phyloP scores from a whole-genome alignment of 176 grass and related monocot genomes.

The Pharus latifolius region DNA sequence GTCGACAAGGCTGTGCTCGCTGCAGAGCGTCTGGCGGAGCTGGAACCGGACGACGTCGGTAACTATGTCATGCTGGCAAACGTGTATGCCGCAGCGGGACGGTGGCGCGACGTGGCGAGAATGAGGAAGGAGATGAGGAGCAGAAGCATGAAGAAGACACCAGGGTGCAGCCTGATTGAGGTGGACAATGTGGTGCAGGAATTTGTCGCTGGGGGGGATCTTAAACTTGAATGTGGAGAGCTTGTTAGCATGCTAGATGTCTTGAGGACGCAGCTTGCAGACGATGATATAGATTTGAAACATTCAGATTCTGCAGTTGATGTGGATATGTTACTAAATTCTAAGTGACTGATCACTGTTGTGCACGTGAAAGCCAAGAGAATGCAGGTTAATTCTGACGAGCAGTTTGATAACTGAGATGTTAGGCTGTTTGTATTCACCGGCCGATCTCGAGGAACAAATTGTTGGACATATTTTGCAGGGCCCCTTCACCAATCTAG shows the following conservation, averaged over 20 bases:
- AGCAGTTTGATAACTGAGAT: neutral
- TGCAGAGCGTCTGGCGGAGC: conserved; percentile 21
- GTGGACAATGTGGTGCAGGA: conserved; percentile 49
- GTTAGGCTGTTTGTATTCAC: no score
- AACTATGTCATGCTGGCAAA: conserved; percentile 59
- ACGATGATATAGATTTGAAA: neutral
- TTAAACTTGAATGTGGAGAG: conserved; percentile 22
- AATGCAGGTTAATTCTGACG: neutral
- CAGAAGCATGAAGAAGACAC: conserved; percentile 43
- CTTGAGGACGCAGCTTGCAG: conserved; percentile 23
- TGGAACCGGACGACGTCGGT: conserved; percentile 40
- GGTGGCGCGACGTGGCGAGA: conserved; percentile 38
- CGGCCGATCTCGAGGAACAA: neutral
- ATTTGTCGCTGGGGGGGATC: conserved; percentile 41
- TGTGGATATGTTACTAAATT: neutral
- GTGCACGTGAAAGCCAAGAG: neutral
- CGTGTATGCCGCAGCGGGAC: conserved; percentile 14
- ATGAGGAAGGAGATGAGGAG: conserved; percentile 40
- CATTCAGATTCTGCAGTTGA: neutral
- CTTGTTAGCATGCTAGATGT: conserved; percentile 20
- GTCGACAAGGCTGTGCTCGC: conserved; percentile 26
- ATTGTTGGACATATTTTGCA: no score
- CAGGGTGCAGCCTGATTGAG: conserved; percentile 65
- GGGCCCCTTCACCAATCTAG: neutral
- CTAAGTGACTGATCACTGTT: neutral